A percentile compares a stretch with the other conserved stretches of the same genome.
Evolutionary conservation across 257 asterid genomes (phyloP).

Genomic region (Fraxinus americana): DNA sequence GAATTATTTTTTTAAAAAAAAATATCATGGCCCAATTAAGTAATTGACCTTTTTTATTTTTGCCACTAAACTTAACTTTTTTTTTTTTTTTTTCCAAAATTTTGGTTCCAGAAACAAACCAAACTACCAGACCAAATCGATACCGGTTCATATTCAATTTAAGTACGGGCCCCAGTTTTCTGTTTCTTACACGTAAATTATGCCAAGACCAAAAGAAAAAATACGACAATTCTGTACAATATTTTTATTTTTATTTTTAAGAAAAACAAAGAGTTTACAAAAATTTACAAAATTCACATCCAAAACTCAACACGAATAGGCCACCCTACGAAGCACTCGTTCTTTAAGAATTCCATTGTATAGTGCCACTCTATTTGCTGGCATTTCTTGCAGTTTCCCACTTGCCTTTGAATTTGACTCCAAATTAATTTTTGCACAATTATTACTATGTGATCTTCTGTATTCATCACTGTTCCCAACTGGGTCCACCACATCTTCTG

Average conservation of each 20-base stretch:
- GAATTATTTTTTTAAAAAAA: too few relatives aligned
- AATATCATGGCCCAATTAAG: too few relatives aligned
- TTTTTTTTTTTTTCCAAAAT: too few relatives aligned
- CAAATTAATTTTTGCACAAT: background rate
- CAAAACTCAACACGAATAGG: constrained; percentile 45
- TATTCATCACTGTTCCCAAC: constrained; percentile 72
- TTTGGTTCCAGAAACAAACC: too few relatives aligned
- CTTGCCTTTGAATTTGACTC: constrained; percentile 18
- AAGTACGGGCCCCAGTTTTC: background rate
- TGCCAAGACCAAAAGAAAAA: background rate
- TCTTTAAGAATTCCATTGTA: constrained; percentile 75
- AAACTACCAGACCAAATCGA: too few relatives aligned
- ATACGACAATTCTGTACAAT: background rate
- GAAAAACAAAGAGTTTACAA: background rate
- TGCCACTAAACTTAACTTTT: too few relatives aligned
- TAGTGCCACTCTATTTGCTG: constrained; percentile 69
- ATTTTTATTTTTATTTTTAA: too few relatives aligned
- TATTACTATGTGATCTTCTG: constrained; percentile 43
- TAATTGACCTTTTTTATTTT: too few relatives aligned
- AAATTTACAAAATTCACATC: background rate
- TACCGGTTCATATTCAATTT: too few relatives aligned
- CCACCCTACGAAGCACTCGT: constrained; percentile 50
- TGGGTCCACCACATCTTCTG: constrained; percentile 89
- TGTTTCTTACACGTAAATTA: background rate
- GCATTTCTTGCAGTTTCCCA: constrained; percentile 49